phyloP scores from a whole-genome alignment of 2,329 filamentous ascomycete genomes.

The Pseudocercospora pini-densiflorae region DNA sequence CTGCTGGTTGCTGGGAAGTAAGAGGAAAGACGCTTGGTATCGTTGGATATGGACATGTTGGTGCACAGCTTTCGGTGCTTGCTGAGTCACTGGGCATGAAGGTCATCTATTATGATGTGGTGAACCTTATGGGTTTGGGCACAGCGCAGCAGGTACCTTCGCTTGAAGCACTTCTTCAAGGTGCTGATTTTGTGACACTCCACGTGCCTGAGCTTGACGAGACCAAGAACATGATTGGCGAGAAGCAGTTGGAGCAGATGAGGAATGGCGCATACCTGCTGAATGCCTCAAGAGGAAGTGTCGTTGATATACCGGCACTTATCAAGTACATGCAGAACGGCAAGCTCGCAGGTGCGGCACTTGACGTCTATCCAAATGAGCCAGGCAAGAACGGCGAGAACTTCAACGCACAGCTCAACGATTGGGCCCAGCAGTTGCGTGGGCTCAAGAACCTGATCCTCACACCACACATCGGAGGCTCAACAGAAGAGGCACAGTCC shows the following conservation, averaged over 20 bases:
- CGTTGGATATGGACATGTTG: constrained; percentile 96
- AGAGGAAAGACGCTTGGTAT: constrained; percentile 97
- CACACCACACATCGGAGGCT: constrained; percentile 95
- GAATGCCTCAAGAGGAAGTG: constrained; percentile 91
- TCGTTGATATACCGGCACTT: constrained; percentile 91
- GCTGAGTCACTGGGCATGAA: constrained; percentile 98
- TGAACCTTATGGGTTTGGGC: constrained; percentile 93
- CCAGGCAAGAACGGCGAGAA: constrained; percentile 93
- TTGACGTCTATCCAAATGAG: constrained; percentile 95
- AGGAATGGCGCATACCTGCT: constrained; percentile 92
- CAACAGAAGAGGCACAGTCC: constrained; percentile 95
- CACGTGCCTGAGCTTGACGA: constrained; percentile 94
- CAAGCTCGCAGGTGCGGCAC: constrained; percentile 89
- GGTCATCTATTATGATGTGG: constrained; percentile 95
- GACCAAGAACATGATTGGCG: constrained; percentile 90
- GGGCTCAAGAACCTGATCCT: constrained; percentile 90
- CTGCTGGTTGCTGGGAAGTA: constrained; percentile 95
- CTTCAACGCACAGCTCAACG: constrained; percentile 82
- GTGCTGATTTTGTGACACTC: constrained; percentile 89
- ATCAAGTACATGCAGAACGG: constrained; percentile 84
- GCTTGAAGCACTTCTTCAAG: constrained; percentile 73
- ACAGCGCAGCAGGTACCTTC: constrained; percentile 82
- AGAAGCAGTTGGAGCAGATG: constrained; percentile 81
- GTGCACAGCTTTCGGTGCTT: constrained; percentile 91
- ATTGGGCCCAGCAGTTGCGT: constrained; percentile 83